A percentile compares a stretch with the other conserved stretches of the same genome.
These are phyloP conservation scores for Chlamydomonas asymmetrica DNA, from an alignment of 139 green algal species.

Conservation along the genomic window DNA sequence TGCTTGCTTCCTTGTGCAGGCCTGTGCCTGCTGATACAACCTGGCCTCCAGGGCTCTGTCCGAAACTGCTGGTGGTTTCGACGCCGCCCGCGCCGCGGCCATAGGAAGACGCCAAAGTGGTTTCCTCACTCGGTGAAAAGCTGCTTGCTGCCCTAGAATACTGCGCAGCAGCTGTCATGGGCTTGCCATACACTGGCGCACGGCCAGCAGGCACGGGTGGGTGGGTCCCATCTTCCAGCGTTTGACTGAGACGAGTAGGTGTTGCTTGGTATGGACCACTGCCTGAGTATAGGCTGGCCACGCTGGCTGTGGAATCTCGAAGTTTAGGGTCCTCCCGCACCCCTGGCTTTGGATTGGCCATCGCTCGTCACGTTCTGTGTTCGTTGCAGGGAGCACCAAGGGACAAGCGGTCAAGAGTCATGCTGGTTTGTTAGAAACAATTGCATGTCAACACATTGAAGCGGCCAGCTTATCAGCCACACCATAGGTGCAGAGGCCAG, in stretches of 20 bases:
- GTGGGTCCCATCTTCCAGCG: neutral
- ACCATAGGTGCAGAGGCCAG: too few species aligned
- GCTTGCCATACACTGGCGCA: neutral
- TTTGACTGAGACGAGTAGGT: too few species aligned
- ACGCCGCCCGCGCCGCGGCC: neutral
- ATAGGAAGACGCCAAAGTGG: neutral
- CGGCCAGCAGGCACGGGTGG: neutral
- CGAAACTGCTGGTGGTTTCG: neutral
- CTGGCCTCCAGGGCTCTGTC: neutral
- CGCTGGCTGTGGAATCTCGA: neutral
- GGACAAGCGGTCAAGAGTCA: too few species aligned
- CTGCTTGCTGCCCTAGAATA: neutral
- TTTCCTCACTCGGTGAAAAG: neutral
- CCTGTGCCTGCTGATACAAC: too few species aligned
- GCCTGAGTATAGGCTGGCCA: too few species aligned
- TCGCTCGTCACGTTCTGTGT: too few species aligned
- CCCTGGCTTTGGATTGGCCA: neutral
- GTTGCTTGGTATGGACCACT: too few species aligned
- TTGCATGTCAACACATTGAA: too few species aligned
- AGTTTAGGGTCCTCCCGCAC: constrained; percentile 16
- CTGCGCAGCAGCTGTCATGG: neutral
- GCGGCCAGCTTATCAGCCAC: too few species aligned
- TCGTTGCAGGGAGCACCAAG: too few species aligned
- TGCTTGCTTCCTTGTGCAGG: too few species aligned
- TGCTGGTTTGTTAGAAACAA: too few species aligned